Evolutionary conservation across 495 filamentous ascomycete species (phyloP), one percentile per base, ranked within the genome.

Genomic region (Penicillium lividum): DNA sequence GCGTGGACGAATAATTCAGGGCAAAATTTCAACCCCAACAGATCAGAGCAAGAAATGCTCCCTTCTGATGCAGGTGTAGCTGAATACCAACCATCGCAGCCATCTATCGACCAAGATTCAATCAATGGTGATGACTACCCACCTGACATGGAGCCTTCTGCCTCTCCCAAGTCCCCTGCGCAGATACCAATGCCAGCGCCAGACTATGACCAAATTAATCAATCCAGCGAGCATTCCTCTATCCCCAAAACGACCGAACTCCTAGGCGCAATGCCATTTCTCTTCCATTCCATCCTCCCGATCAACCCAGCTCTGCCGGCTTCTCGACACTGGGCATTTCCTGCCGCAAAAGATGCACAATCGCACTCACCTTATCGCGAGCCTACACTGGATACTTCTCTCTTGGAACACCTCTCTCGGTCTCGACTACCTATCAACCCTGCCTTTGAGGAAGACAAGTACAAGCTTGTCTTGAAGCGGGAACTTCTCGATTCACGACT

Each of bases 351-450:
- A n/a, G 45, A 40, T 29, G 30, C 34, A 3, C 43, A 29, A 46
- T n/a, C n/a, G 15, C 8, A 22, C 22, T 22, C 36, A 3, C 16
- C 52, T 18, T 9, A 16, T 18, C 9, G 8, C n/a, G 46, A 44
- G 34, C 16, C 45, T 33, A 30, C 9, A 16, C 10, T 30, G 11
- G 51, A 54, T 11, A 28, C 25, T 33, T 15, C 53, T 49, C 31
- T 49, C 13, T 15, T 48, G 8, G 16, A 56, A 48, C 8, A 16
- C 18, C 46, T 49, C 27, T 63, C 40, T 3, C 44, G 42, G 22
- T 56, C 49, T 40, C 16, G 22, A 33, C 34, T 65, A 1, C 59
- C 65, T 22, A 63, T 66, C n/a, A 74, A 75, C 27, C 74, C 74
- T 34, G 73, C 71, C 11, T 27, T 65, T 57, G 63, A 33, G 47